Conservation (phyloP, 1,139 yeast genomes). For the Arxiozyma bovina region DNA sequence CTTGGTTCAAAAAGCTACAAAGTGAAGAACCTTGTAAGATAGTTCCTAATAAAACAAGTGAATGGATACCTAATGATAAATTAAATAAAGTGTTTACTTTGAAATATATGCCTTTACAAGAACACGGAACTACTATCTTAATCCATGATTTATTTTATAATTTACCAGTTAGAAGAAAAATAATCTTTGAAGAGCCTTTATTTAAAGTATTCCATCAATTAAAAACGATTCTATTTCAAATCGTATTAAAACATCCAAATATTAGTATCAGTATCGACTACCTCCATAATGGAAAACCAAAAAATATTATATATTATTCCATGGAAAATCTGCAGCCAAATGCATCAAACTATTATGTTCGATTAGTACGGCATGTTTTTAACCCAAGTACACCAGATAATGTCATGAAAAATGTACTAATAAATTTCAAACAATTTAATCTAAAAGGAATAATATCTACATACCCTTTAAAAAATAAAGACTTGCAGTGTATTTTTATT, state of each 20-base stretch:
- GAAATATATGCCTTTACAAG: conserved; percentile 2
- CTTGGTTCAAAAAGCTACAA: conserved; percentile 16
- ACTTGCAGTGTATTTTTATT: conserved; percentile 40
- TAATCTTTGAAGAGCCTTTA: conserved; percentile 18
- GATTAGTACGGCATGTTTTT: conserved; percentile 12
- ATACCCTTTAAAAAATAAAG: conserved; percentile 31
- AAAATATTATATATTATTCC: conserved; percentile 7
- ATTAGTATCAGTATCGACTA: conserved; percentile 25
- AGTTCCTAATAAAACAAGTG: neutral
- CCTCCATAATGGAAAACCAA: conserved; percentile 7
- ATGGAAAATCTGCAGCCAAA: neutral
- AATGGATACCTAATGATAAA: neutral
- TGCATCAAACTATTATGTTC: conserved; percentile 6
- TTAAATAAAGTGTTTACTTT: neutral
- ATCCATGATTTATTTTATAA: conserved; percentile 44
- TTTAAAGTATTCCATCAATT: conserved; percentile 30
- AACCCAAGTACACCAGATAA: conserved; percentile 15
- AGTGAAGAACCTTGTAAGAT: neutral
- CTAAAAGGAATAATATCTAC: conserved; percentile 31
- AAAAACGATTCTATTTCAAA: conserved; percentile 32
- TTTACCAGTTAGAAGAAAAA: conserved; percentile 49
- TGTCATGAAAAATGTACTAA: conserved; percentile 17
- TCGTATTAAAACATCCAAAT: conserved; percentile 30
- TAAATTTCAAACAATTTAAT: conserved; percentile 23
- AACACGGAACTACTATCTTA: conserved; percentile 43